These are phyloP conservation scores for Eruca vesicaria DNA, from an alignment of 441 rosid species.

Conservation along the genomic window DNA sequence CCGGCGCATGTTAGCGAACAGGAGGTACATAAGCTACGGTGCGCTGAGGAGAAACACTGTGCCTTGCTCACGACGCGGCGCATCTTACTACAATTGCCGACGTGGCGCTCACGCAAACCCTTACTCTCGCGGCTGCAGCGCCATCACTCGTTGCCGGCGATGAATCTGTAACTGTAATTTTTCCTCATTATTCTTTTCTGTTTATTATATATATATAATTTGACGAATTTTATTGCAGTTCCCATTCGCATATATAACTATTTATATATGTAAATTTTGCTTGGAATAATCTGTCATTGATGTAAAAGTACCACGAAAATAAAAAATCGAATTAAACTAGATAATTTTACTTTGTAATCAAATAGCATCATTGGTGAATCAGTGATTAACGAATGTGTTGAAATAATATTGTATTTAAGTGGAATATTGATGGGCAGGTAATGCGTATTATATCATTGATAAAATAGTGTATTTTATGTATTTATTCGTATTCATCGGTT, in stretches of 20 bases:
- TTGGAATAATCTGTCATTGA: slow-evolving; percentile 2
- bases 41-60: slow-evolving; percentile 76
- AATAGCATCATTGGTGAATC: background rate
- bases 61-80: slow-evolving; percentile 91
- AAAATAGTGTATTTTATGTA: background rate
- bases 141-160: slow-evolving; percentile 71
- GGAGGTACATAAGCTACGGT: slow-evolving; percentile 81
- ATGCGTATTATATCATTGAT: background rate
- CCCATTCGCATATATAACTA: background rate
- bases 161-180: slow-evolving; percentile 20
- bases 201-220: background rate
- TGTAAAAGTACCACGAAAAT: slow-evolving; percentile 21
- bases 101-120: slow-evolving; percentile 80
- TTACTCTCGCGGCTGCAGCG: slow-evolving; percentile 75
- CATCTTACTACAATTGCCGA: slow-evolving; percentile 87
- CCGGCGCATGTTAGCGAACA: slow-evolving; percentile 70
- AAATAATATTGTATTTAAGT: background rate
- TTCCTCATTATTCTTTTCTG: background rate
- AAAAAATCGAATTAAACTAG: slow-evolving; percentile 1
- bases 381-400: background rate
- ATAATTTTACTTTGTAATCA: background rate
- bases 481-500: background rate
- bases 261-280: slow-evolving; percentile 11
- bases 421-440: slow-evolving; percentile 1
- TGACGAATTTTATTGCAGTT: background rate